phyloP scores from a whole-genome alignment of 768 basidiomycete species.

The Amanita fuliginea region DNA sequence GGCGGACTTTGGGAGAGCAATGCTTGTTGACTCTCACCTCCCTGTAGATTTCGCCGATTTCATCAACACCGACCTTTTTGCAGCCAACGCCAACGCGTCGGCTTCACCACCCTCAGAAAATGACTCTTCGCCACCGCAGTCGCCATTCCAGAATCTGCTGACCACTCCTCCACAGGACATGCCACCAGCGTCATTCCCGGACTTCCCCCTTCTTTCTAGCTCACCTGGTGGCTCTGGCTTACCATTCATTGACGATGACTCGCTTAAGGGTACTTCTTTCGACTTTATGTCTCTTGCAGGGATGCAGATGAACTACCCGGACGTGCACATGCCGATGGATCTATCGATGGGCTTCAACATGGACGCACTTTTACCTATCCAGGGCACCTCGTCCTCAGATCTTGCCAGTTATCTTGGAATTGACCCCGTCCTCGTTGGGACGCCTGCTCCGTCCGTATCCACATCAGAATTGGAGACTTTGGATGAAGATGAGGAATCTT shows the following conservation, averaged over 20 bases:
- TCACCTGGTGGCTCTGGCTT: constrained; percentile 13
- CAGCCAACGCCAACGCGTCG: constrained; percentile 17
- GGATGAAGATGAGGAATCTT: constrained; percentile 3
- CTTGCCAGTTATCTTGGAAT: constrained; percentile 1
- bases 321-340: constrained; percentile 7
- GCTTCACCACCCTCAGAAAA: constrained; percentile 22
- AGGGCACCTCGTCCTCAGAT: background rate
- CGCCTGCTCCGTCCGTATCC: constrained; percentile 25
- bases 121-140: constrained; percentile 32
- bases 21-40: constrained; percentile 30
- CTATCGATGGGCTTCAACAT: constrained; percentile 2
- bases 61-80: constrained; percentile 54
- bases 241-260: constrained; percentile 34
- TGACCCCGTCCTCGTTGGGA: constrained; percentile 6
- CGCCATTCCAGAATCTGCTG: constrained; percentile 29
- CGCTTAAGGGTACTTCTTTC: constrained; percentile 18
- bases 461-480: constrained; percentile 18
- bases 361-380: background rate
- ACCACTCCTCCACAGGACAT: constrained; percentile 32
- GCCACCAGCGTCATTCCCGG: constrained; percentile 25
- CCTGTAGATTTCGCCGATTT: constrained; percentile 44
- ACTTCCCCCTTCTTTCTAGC: constrained; percentile 17
- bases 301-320: constrained; percentile 3
- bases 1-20: constrained; percentile 9
- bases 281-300: constrained; percentile 9